A percentile compares a stretch with the other conserved stretches of the same genome.
phyloP scores from a whole-genome alignment of 2,329 filamentous ascomycete genomes.

The Teratosphaeria nubilosa region DNA sequence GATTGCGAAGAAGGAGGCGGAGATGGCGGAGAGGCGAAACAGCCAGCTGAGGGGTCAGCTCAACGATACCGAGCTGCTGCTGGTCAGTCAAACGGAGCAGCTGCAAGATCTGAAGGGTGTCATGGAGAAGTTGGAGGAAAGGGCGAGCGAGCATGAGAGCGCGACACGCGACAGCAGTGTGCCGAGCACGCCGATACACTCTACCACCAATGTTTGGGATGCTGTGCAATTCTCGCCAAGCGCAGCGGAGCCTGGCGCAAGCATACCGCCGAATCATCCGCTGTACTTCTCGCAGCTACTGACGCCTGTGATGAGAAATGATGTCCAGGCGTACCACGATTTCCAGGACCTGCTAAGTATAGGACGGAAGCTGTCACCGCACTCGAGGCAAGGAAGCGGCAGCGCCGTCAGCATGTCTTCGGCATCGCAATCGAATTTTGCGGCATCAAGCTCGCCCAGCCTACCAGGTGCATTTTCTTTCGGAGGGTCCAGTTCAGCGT shows the following conservation, averaged over 20 bases:
- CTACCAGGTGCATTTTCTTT: slow-evolving; percentile 34
- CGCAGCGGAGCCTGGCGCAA: slow-evolving; percentile 34
- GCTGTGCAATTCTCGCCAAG: slow-evolving; percentile 43
- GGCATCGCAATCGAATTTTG: slow-evolving; percentile 43
- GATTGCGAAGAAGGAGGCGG: slow-evolving; percentile 73
- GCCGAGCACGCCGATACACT: slow-evolving; percentile 68
- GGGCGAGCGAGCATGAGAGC: slow-evolving; percentile 56
- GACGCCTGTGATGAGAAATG: slow-evolving; percentile 71
- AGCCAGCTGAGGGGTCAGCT: slow-evolving; percentile 80
- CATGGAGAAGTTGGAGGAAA: slow-evolving; percentile 73
- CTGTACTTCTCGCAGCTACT: slow-evolving; percentile 74
- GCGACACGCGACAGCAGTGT: slow-evolving; percentile 54
- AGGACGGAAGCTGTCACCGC: slow-evolving; percentile 46
- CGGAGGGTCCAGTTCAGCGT: slow-evolving; percentile 10
- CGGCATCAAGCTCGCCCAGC: slow-evolving; percentile 26
- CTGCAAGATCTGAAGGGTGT: slow-evolving; percentile 81
- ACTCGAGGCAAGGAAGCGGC: slow-evolving; percentile 54
- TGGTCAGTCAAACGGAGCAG: slow-evolving; percentile 88
- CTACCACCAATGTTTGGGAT: slow-evolving; percentile 52
- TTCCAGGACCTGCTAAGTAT: slow-evolving; percentile 67
- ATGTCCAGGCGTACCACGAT: slow-evolving; percentile 72
- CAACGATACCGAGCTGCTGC: slow-evolving; percentile 71
- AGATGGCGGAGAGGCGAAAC: slow-evolving; percentile 66
- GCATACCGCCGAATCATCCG: slow-evolving; percentile 51
- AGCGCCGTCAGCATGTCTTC: slow-evolving; percentile 27